Evolutionary conservation across 192 early-diverging fungal genomes (phyloP), one percentile per base, ranked within the genome.

Genomic region (Gonapodya prolifera): DNA sequence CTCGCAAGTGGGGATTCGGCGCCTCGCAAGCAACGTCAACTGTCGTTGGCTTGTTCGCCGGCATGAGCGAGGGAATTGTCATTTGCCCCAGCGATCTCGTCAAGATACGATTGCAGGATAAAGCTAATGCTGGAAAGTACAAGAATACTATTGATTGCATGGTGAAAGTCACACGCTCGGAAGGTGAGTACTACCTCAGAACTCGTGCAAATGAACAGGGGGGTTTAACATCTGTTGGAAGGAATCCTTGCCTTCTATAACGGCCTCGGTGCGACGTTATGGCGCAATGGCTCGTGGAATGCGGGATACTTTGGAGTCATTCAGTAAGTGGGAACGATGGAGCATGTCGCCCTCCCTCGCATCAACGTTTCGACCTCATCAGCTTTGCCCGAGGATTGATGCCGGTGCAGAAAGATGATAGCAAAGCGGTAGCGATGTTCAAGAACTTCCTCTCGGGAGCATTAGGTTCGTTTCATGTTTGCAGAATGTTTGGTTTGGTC

Each of bases 361-460:
- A n/a, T 8, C 45, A 69, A 69, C 45, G 45, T 8, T 69, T 16
- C 45, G 45, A 69, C 45, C 45, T 69, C 45, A 16, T 16, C 16
- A 73, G 71, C 71, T 73, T 16, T 29, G 71, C 32, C 16, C 71
- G 71, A 8, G 8, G 32, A 13, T 32, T 73, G 28, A 2, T 73
- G 2, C 71, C 71, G 8, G 71, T 73, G 2, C 8, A 8, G 16
- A 73, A 73, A 73, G 32, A 73, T 18, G 71, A 73, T 73, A 16
- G 8, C 16, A 18, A 73, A 32, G 2, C 18, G 16, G 32, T 32
- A 2, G 71, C 71, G 18, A 73, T 73, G 71, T 13, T 32, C 18
- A 73, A 73, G 71, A 73, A 32, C 32, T 73, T 73, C 71, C 28
- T 32, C 32, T 73, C 71, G 8, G 71, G 71, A 32, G 18, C 71